Base-by-base conservation (phyloP, 1,139 yeast species). In the Lodderomyces margitis region DNA sequence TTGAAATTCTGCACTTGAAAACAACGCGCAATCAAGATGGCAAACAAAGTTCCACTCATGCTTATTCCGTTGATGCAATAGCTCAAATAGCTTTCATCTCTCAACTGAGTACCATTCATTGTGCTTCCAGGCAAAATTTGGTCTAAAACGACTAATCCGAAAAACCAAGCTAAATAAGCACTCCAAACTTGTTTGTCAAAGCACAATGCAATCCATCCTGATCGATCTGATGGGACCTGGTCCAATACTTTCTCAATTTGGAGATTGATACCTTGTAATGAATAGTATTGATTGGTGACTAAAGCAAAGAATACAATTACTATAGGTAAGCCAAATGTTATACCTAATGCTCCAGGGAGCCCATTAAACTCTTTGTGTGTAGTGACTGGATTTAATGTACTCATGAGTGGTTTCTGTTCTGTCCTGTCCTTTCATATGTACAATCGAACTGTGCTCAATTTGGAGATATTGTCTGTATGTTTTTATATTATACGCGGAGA, bases 51-150 rank as follows among this genome's bases (percentile, higher is more conserved):
- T 0, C 73, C 56, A 21, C 81, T 69, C 47, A 87, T 69, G 21
- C 75, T 66, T 35, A 74, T 61, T 11, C 98, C 98, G 57, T 92
- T 92, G 66, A 92, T 86, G 56, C 83, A 83, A 66, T 92, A 92
- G 24, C 60, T 58, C 47, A 94, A 72, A 40, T 62, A 59, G 1
- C 87, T 73, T 2, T 92, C 94, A 57, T 89, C 96, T 53, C 97
- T 74, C 47, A 92, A 67, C 39, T 61, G 62, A 3, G 83, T 78
- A 19, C 99, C 99, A 34, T 75, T 56, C 50, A 80, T 70, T 24
- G 61, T 57, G 36, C 70, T 74, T 0, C 98, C 98, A 1, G 98
- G 98, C 23, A 88, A 65, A 8, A 82, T 52, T 12, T 75, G 58
- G 58, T 88, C 97, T 34, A 87, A 64, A 0, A 75, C 41, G 5